Evolutionary conservation across 2,329 filamentous ascomycete species (phyloP), one percentile per base, ranked within the genome.

Genomic region (Apiospora kogelbergensis): DNA sequence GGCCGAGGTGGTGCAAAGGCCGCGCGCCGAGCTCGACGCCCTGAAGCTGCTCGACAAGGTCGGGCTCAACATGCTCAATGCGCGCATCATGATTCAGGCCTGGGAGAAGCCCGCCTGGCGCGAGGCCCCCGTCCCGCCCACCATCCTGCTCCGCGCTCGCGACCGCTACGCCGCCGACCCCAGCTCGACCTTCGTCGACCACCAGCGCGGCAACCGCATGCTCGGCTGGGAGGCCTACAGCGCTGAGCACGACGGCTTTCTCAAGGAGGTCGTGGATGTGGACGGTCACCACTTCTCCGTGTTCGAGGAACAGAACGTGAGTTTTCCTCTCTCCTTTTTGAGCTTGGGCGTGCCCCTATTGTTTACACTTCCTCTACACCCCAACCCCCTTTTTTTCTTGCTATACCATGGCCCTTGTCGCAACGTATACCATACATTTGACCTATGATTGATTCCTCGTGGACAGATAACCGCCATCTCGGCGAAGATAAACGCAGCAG

Each of bases 221-320:
- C 78, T 89, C 1, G 86, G 86, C 11, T 89, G 86, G 86, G 82
- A 81, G 2, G 65, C 71, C 10, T 86, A 89, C 60, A 71, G 67
- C 42, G 66, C 68, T 15, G 67, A 74, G 48, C 77, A 81, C 26
- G 78, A 78, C 37, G 76, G 77, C 26, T 79, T 87, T 73, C 81
- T 89, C 13, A 74, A 76, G 33, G 75, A 81, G 15, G 79, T 86
- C 1, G 70, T 86, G n/a, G 82, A 85, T 13, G 78, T 88, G 1
- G 79, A 85, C 0, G 85, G 86, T 0, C 81, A 88, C 68, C 86
- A 89, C 71, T 89, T 84, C 70, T 74, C 70, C 33, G 73, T 79
- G 24, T 79, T 79, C 37, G 67, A 75, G n/a, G 66, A 73, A 0
- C 53, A 74, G 40, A 71, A 77, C n/a, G 77, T 79, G 67, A 73